phyloP scores from a whole-genome alignment of 176 grass and related monocot species.

The Calamus simplicifolius region DNA sequence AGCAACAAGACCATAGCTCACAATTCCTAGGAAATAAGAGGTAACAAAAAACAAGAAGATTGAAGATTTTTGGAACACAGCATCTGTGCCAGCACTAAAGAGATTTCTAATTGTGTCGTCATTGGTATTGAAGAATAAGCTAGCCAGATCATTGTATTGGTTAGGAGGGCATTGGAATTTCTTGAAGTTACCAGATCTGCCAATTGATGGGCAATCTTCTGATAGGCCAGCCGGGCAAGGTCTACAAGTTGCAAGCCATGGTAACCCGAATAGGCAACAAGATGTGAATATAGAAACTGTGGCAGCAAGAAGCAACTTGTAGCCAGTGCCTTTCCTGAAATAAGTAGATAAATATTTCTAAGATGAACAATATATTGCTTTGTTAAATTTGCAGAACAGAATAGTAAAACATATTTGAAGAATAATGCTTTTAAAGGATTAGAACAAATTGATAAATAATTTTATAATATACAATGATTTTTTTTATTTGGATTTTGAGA shows the following conservation, averaged over 20 bases:
- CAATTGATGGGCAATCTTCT: constrained; percentile 85
- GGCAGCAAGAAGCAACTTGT: constrained; percentile 73
- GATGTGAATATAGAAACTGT: constrained; percentile 62
- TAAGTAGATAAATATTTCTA: constrained; percentile 19
- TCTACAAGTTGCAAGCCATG: constrained; percentile 79
- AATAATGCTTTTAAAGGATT: too few relatives aligned
- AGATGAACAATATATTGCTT: neutral
- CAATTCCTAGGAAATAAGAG: constrained; percentile 77
- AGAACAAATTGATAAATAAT: too few relatives aligned
- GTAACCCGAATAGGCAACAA: constrained; percentile 75
- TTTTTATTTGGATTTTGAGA: too few relatives aligned
- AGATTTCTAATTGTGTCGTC: constrained; percentile 94
- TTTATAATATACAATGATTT: too few relatives aligned
- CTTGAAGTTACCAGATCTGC: constrained; percentile 94
- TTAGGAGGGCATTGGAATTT: constrained; percentile 67
- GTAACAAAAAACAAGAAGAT: constrained; percentile 70
- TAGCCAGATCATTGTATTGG: constrained; percentile 92
- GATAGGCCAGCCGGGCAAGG: constrained; percentile 48
- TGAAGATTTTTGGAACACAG: constrained; percentile 64
- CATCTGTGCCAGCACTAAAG: constrained; percentile 63
- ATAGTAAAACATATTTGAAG: too few relatives aligned
- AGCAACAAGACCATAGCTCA: constrained; percentile 83
- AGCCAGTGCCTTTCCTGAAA: constrained; percentile 66
- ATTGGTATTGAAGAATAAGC: constrained; percentile 89
- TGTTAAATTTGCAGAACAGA: too few relatives aligned